phyloP scores from a whole-genome alignment of 257 asterid species.

The Scutellaria minor region DNA sequence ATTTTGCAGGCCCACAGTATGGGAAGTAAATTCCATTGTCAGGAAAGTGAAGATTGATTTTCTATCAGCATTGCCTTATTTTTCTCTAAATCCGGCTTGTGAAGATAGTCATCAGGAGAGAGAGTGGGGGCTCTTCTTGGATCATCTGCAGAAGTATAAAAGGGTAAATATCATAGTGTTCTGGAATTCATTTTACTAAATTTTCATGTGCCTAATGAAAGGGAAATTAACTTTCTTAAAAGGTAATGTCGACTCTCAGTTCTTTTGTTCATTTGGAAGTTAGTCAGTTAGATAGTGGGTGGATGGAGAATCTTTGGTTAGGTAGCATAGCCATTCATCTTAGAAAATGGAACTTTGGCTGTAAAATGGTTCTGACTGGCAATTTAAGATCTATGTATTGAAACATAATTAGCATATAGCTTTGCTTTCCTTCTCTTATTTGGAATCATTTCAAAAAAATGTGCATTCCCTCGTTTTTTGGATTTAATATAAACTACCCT shows the following conservation, averaged over 20 bases:
- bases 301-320: conserved; percentile 11
- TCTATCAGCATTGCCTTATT: conserved; percentile 47
- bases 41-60: conserved; percentile 34
- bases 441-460: conserved; percentile 13
- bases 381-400: conserved; percentile 4
- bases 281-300: not conserved
- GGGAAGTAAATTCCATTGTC: conserved; percentile 47
- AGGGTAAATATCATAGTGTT: conserved; percentile 47
- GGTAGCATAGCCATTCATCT: not conserved
- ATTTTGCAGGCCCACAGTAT: conserved; percentile 52
- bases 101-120: conserved; percentile 57
- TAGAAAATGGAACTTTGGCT: conserved; percentile 13
- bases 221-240: not conserved
- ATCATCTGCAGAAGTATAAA: conserved; percentile 45
- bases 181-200: conserved; percentile 23
- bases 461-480: conserved; percentile 15
- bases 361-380: not conserved
- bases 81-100: conserved; percentile 49
- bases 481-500: not conserved
- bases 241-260: not conserved
- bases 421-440: not conserved
- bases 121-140: conserved; percentile 63
- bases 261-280: not conserved
- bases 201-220: not conserved
- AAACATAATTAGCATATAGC: conserved; percentile 12